Percentiles rank a stretch among this genome's conserved stretches.
These are phyloP conservation scores for Fusarium succisae DNA, from an alignment of 2,329 filamentous ascomycete genomes.

Conservation along the genomic window DNA sequence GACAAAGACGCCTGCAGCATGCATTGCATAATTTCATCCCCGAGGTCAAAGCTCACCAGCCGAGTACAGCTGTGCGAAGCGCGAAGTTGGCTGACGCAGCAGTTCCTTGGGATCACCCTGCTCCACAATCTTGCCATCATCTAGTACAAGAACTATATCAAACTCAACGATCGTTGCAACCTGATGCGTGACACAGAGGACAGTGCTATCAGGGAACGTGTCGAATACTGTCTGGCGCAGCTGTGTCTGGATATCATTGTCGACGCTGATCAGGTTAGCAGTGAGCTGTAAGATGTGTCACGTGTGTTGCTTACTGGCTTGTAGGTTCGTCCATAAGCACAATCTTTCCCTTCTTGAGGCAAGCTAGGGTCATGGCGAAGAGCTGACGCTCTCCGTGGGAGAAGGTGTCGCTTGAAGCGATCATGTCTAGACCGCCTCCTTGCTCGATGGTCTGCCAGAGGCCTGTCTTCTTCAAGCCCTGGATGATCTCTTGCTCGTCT, in stretches of 20 bases:
- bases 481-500: neutral
- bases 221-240: neutral
- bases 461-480: neutral
- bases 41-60: neutral
- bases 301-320: neutral
- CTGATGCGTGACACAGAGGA: neutral
- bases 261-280: neutral
- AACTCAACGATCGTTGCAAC: neutral
- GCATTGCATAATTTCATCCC: neutral
- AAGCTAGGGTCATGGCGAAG: neutral
- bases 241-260: neutral
- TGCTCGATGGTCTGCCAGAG: neutral
- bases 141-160: neutral
- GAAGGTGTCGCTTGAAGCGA: neutral
- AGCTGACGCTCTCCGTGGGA: neutral
- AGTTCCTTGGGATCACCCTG: neutral
- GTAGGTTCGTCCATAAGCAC: neutral
- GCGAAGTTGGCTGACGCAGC: neutral
- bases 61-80: neutral
- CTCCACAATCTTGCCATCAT: neutral
- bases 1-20: neutral
- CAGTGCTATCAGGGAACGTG: neutral
- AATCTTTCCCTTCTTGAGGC: neutral
- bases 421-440: neutral
- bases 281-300: neutral